Evolutionary conservation across 1,284 basidiomycete species (phyloP).

Genomic region (Cryptococcus maquisensis): DNA sequence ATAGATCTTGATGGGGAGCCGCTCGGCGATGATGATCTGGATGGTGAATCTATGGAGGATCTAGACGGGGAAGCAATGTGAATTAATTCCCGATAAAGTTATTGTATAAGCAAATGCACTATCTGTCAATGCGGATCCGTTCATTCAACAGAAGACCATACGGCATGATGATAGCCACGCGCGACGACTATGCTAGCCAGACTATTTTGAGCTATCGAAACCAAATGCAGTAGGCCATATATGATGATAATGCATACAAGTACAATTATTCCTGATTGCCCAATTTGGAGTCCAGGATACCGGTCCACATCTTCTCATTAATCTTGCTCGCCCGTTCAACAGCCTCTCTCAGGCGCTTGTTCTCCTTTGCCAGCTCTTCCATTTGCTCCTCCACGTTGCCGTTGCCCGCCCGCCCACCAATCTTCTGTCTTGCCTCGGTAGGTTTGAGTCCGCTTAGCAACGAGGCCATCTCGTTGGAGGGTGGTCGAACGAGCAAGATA

Average conservation of each 20-base stretch:
- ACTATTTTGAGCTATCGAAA: no score
- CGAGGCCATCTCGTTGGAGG: neutral
- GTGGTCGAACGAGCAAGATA: slow-evolving; percentile 22
- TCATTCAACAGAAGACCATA: no score
- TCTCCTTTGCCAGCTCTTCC: slow-evolving; percentile 65
- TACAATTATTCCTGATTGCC: slow-evolving; percentile 4
- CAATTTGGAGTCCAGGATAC: slow-evolving; percentile 51
- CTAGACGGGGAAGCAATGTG: slow-evolving; percentile 9
- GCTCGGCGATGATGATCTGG: slow-evolving; percentile 41
- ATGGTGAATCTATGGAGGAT: slow-evolving; percentile 49
- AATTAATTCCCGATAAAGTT: no score
- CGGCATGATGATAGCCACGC: no score
- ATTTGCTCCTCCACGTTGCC: slow-evolving; percentile 38
- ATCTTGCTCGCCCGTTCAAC: slow-evolving; percentile 74
- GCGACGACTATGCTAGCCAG: no score
- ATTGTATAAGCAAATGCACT: no score
- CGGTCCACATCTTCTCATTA: slow-evolving; percentile 87
- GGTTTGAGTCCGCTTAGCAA: no score
- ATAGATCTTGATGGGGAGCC: slow-evolving; percentile 56
- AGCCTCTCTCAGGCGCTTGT: slow-evolving; percentile 61
- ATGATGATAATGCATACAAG: neutral
- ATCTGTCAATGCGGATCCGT: no score
- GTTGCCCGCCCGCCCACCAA: neutral
- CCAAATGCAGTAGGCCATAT: neutral
- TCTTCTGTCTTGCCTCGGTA: no score